Base-by-base conservation (phyloP, 345 rosid genomes). In the Lepidium africanum region DNA sequence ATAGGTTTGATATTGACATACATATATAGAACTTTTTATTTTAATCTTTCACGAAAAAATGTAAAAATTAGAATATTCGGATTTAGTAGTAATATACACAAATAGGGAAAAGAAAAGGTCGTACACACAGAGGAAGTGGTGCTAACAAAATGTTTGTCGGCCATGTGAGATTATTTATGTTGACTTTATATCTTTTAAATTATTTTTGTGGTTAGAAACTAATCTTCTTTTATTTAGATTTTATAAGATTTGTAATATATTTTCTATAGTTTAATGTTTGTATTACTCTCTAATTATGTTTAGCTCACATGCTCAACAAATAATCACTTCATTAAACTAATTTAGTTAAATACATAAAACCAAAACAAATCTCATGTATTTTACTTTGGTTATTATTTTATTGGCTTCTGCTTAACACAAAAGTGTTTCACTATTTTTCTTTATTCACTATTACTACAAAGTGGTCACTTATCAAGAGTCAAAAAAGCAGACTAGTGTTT, bases 101-200 rank as follows among this genome's bases (percentile, higher is more conserved):
- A 39, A 37, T 9, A 25, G 33, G 12, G 39, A 12, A 6, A n/a
- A 16, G 10, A 59, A 32, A 64, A 41, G 39, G 67, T 41, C 21
- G 63, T 41, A 71, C 16, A 14, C 37, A 55, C 27, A 55, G 41
- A 65, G 59, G 67, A 67, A 60, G 77, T 73, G 56, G 77, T 74
- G 68, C 63, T 50, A 23, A 30, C 55, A 50, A 66, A 73, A 58
- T 58, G 56, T 54, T 41, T 78, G 85, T 82, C 81, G 86, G 88
- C 88, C 88, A 84, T 84, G 88, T 80, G 81, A 74, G 7, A 17
- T 49, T 51, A 23, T 49, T 51, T 50, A 67, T 67, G 63, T 74
- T 74, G 73, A 67, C 77, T 74, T 74, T 43, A 66, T 41, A 65
- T 59, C 72, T 51, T n/a, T 52, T 51, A 65, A 48, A 39, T 58